phyloP scores from a whole-genome alignment of 228 moss, liverwort and hornwort genomes.

The Sphagnum magellanicum region DNA sequence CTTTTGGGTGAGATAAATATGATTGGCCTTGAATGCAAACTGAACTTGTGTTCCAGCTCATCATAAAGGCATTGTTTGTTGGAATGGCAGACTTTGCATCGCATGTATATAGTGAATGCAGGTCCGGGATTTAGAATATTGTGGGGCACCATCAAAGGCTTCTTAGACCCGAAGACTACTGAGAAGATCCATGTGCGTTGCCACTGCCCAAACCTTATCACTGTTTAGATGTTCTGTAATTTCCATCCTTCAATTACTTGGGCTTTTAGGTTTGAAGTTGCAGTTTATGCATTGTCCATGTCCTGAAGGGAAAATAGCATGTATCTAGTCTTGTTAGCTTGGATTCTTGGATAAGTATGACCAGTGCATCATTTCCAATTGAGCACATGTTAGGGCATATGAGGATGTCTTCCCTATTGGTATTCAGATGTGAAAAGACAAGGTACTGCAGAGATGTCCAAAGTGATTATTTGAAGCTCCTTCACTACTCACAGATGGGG shows the following conservation, averaged over 20 bases:
- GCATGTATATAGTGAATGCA: constrained; percentile 87
- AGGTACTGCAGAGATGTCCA: too few relatives aligned
- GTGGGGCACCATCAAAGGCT: constrained; percentile 71
- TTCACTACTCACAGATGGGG: too few relatives aligned
- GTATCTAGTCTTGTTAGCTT: too few relatives aligned
- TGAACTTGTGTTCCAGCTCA: neutral
- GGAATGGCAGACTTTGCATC: constrained; percentile 74
- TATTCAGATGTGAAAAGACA: too few relatives aligned
- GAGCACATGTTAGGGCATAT: neutral
- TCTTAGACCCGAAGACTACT: constrained; percentile 75
- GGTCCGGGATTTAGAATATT: constrained; percentile 72
- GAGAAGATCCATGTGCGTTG: constrained; percentile 66
- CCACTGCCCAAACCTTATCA: neutral
- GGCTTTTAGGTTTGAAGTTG: neutral
- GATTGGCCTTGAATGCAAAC: neutral
- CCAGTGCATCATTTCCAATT: neutral
- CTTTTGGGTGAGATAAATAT: neutral
- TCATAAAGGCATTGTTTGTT: neutral
- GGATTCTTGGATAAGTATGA: neutral
- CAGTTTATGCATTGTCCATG: neutral
- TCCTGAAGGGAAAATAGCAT: neutral
- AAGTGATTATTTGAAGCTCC: too few relatives aligned
- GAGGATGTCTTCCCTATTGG: too few relatives aligned
- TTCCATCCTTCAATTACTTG: neutral
- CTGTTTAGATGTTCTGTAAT: neutral